Evolutionary conservation across 129 eudicot species (phyloP).

Genomic region (Escallonia rubra): DNA sequence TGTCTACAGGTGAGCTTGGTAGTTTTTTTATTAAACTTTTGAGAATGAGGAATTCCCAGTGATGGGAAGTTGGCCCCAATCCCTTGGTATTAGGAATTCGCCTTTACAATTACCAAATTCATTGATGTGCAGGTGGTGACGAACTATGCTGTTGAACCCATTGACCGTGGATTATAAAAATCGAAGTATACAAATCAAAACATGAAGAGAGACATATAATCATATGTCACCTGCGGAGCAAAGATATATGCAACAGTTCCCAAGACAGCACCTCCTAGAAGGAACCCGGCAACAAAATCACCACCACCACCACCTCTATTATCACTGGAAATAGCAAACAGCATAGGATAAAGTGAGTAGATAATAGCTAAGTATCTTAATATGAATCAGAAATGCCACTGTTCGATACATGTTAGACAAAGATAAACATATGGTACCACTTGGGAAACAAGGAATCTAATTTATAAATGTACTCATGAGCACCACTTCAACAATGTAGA

Average conservation of each 20-base stretch:
- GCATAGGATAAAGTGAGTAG: background rate
- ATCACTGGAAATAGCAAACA: slow-evolving; percentile 38
- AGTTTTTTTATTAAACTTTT: too few relatives aligned
- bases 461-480: background rate
- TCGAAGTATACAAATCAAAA: background rate
- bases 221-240: slow-evolving; percentile 99
- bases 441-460: background rate
- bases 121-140: too few relatives aligned
- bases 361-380: background rate
- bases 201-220: slow-evolving; percentile 5
- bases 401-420: background rate
- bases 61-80: too few relatives aligned
- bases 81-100: too few relatives aligned
- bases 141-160: background rate
- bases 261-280: slow-evolving; percentile 82
- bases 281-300: slow-evolving; percentile 76
- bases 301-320: slow-evolving; percentile 58
- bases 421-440: background rate
- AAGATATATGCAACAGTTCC: slow-evolving; percentile 75
- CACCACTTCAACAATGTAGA: background rate
- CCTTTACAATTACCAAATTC: too few relatives aligned
- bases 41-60: too few relatives aligned
- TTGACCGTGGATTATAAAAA: too few relatives aligned
- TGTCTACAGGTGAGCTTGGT: too few relatives aligned
- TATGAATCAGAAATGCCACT: background rate